These are phyloP conservation scores for Trametes meyenii DNA, from an alignment of 768 basidiomycete species.

Conservation along the genomic window DNA sequence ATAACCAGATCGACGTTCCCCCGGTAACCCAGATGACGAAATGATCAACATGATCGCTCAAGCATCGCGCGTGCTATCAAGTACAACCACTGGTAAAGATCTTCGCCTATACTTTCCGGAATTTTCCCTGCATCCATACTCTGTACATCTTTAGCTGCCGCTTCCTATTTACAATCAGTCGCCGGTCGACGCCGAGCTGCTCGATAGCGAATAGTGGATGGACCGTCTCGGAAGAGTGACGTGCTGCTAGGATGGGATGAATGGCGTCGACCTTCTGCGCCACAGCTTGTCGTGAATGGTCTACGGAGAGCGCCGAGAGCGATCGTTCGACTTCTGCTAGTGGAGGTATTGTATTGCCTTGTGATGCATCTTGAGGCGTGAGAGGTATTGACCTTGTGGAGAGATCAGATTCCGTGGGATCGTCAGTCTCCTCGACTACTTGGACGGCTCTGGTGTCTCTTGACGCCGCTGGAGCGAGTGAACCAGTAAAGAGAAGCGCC, in stretches of 20 bases:
- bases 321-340: neutral
- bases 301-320: slow-evolving; percentile 1
- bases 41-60: neutral
- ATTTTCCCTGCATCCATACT: slow-evolving; percentile 92
- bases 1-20: too few relatives aligned
- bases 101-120: slow-evolving; percentile 51
- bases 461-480: slow-evolving; percentile 39
- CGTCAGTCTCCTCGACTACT: slow-evolving; percentile 11
- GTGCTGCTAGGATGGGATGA: slow-evolving; percentile 6
- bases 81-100: neutral
- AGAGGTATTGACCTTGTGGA: neutral
- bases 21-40: too few relatives aligned
- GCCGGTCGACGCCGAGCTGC: slow-evolving; percentile 86
- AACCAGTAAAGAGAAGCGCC: slow-evolving; percentile 77
- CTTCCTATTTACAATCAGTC: slow-evolving; percentile 92
- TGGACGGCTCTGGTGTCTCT: neutral
- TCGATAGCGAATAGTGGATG: slow-evolving; percentile 78
- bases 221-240: slow-evolving; percentile 1
- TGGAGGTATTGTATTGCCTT: neutral
- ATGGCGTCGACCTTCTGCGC: slow-evolving; percentile 8
- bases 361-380: neutral
- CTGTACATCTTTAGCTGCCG: slow-evolving; percentile 96
- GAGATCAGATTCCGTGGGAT: slow-evolving; percentile 3
- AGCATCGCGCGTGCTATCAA: neutral
- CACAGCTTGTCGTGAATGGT: neutral